Evolutionary conservation across 768 basidiomycete genomes (phyloP).

Genomic region (Lactifluus pinguis): DNA sequence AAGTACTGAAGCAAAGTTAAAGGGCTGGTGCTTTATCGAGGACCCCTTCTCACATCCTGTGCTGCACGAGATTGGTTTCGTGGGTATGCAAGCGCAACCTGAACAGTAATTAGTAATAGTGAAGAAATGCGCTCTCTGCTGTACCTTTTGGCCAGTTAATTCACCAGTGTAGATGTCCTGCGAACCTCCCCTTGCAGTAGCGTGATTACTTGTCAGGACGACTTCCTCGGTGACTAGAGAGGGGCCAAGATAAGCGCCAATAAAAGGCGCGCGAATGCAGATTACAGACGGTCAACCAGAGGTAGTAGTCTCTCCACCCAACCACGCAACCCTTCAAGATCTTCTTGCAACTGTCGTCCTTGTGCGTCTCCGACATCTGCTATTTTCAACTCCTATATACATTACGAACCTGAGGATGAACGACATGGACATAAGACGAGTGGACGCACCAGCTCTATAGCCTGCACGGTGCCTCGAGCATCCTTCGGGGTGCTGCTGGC

Average conservation of each 20-base stretch:
- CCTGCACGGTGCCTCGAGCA: conserved; percentile 3
- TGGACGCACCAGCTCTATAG: conserved; percentile 15
- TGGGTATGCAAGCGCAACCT: conserved; percentile 10
- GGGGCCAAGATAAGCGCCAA: background rate
- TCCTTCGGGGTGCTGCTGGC: conserved; percentile 6
- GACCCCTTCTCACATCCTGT: conserved; percentile 5
- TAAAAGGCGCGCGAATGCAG: background rate
- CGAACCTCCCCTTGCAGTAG: conserved; percentile 11
- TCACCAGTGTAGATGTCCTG: conserved; percentile 17
- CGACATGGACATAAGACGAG: background rate
- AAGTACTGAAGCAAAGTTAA: conserved; percentile 5
- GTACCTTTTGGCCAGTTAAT: conserved; percentile 10
- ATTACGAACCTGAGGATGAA: background rate
- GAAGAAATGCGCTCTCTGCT: background rate
- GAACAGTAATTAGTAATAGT: background rate
- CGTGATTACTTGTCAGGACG: conserved; percentile 4
- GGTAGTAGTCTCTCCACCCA: conserved; percentile 13
- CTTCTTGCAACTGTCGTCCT: conserved; percentile 13
- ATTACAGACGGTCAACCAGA: conserved; percentile 15
- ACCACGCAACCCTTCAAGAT: conserved; percentile 8
- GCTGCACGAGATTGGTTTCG: conserved; percentile 7
- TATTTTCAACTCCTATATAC: conserved; percentile 6
- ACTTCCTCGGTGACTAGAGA: conserved; percentile 9
- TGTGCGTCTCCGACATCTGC: conserved; percentile 8
- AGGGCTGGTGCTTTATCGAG: background rate